Evolutionary conservation across 495 filamentous ascomycete genomes (phyloP).

Genomic region (Podospora fimiseda): DNA sequence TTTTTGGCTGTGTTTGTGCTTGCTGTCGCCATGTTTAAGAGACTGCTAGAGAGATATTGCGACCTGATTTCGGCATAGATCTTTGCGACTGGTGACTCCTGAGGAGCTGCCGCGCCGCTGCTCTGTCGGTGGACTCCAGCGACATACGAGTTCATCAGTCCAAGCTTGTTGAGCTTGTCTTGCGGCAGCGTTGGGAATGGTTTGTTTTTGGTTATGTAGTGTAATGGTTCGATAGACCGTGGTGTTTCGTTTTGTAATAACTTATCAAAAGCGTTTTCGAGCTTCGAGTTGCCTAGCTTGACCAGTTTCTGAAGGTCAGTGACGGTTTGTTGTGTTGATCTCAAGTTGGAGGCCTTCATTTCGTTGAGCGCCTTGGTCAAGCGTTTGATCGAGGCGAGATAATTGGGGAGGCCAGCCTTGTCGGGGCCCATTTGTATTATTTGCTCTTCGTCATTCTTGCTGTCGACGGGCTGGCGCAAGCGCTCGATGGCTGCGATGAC

Average conservation of each 20-base stretch:
- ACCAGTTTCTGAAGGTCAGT: constrained; percentile 70
- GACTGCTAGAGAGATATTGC: constrained; percentile 69
- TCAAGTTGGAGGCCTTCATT: constrained; percentile 78
- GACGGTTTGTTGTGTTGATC: constrained; percentile 85
- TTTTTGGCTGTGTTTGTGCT: constrained; percentile 84
- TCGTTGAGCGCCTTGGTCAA: constrained; percentile 73
- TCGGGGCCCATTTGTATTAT: constrained; percentile 82
- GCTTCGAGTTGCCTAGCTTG: constrained; percentile 66
- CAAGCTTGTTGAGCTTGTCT: constrained; percentile 44
- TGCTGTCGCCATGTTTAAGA: constrained; percentile 80
- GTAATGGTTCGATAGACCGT: constrained; percentile 74
- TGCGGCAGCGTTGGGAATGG: constrained; percentile 42
- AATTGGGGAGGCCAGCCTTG: constrained; percentile 73
- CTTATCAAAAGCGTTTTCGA: constrained; percentile 76
- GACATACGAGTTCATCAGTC: constrained; percentile 46
- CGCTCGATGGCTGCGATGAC: constrained; percentile 81
- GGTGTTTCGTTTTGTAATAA: constrained; percentile 62
- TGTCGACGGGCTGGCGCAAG: constrained; percentile 80
- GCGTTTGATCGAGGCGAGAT: constrained; percentile 82
- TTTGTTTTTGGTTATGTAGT: constrained; percentile 85
- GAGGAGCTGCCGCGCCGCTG: constrained; percentile 37
- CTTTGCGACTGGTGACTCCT: constrained; percentile 58
- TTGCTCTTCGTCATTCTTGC: constrained; percentile 79
- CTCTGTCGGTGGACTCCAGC: constrained; percentile 25
- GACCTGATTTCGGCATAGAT: constrained; percentile 82